phyloP scores from a whole-genome alignment of 371 early-diverging fungal species.

The Apophysomyces variabilis region DNA sequence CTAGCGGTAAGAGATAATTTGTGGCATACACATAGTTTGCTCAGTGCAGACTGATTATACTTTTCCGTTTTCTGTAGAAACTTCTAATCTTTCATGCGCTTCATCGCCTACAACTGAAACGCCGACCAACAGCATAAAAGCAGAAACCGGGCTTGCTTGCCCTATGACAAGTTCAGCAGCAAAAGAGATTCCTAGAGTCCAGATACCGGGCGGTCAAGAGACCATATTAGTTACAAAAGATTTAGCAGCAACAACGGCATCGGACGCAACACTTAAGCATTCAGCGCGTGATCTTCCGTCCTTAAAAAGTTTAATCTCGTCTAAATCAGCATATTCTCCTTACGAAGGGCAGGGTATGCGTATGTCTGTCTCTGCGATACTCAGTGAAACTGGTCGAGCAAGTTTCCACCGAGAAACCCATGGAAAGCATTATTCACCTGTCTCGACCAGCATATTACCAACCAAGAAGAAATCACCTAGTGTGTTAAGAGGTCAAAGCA shows the following conservation, averaged over 20 bases:
- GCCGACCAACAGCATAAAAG: not conserved
- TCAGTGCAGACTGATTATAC: not conserved
- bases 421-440: not conserved
- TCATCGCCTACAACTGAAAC: not conserved
- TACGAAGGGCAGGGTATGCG: conserved; percentile 19
- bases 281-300: not conserved
- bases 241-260: not conserved
- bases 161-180: not conserved
- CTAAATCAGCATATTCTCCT: not conserved
- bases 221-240: not conserved
- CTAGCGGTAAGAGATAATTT: not conserved
- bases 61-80: not conserved
- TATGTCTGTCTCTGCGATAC: conserved; percentile 25
- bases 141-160: not conserved
- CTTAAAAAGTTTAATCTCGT: not conserved
- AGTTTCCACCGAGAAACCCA: not conserved
- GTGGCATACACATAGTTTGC: not conserved
- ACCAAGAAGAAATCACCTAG: not conserved
- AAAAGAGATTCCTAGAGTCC: not conserved
- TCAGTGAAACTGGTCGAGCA: conserved; percentile 15
- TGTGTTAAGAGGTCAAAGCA: conserved; percentile 7
- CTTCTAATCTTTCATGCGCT: not conserved
- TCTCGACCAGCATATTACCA: not conserved
- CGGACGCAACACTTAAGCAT: not conserved
- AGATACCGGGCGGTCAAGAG: not conserved